phyloP scores from a whole-genome alignment of 805 yeast genomes.

The Yamadazyma nakazawae region DNA sequence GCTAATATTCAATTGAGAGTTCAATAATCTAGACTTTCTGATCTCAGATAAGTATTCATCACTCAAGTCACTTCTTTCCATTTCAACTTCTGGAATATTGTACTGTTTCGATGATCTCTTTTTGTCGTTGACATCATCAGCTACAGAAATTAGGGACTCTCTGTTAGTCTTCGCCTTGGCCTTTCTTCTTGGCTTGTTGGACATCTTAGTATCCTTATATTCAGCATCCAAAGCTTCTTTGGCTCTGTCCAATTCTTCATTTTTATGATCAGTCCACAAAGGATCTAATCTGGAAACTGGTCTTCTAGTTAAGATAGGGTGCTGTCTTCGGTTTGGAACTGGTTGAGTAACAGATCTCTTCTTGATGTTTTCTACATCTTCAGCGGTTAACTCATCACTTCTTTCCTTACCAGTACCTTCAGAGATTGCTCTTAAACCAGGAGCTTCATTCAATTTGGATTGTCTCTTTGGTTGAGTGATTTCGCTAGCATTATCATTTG shows the following conservation, averaged over 20 bases:
- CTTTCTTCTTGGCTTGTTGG: conserved; percentile 9
- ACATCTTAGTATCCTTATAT: conserved; percentile 19
- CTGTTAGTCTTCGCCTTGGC: conserved; percentile 21
- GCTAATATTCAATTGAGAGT: conserved; percentile 36
- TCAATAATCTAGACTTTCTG: conserved; percentile 41
- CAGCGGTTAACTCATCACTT: conserved; percentile 38
- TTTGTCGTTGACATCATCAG: conserved; percentile 14
- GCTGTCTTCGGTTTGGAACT: conserved; percentile 26
- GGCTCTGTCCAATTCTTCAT: conserved; percentile 42
- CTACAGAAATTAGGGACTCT: conserved; percentile 35
- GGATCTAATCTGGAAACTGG: conserved; percentile 60
- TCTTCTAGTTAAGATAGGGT: conserved; percentile 45
- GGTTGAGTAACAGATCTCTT: conserved; percentile 48
- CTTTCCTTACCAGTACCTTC: conserved; percentile 26
- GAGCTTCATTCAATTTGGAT: conserved; percentile 18
- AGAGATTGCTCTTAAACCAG: conserved; percentile 33
- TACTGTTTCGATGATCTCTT: conserved; percentile 17
- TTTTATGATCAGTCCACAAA: conserved; percentile 50
- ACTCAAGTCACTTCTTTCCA: conserved; percentile 35
- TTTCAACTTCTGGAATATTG: conserved; percentile 36
- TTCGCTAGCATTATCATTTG: conserved; percentile 20
- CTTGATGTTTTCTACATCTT: conserved; percentile 44
- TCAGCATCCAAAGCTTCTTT: conserved; percentile 41
- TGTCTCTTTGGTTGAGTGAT: conserved; percentile 37
- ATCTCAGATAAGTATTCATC: conserved; percentile 45